A percentile compares a stretch with the other conserved stretches of the same genome.
phyloP scores from a whole-genome alignment of 2,329 filamentous ascomycete genomes.

The Microdochium trichocladiopsis region DNA sequence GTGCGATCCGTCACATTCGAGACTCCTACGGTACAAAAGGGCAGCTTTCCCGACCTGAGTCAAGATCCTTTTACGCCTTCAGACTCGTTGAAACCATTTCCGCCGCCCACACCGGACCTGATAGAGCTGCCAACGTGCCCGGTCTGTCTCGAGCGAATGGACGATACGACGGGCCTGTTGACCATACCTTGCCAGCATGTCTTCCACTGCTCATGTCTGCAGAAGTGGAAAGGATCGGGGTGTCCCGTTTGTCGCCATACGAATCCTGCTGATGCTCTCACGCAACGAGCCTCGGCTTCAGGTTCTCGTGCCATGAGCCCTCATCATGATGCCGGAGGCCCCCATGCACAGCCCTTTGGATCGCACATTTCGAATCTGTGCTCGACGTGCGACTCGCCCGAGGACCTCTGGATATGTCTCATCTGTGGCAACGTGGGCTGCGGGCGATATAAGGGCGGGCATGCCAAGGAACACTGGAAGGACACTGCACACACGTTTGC shows the following conservation, averaged over 20 bases:
- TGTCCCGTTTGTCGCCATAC: conserved; percentile 95
- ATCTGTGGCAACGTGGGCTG: conserved; percentile 92
- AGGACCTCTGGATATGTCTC: conserved; percentile 91
- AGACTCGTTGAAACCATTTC: conserved; percentile 48
- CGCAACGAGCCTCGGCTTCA: conserved; percentile 9
- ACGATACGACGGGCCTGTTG: conserved; percentile 89
- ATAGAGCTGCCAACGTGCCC: conserved; percentile 93
- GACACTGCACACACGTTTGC: conserved; percentile 84
- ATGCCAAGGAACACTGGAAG: conserved; percentile 91
- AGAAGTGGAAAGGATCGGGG: conserved; percentile 91
- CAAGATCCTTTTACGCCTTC: conserved; percentile 57
- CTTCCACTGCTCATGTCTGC: conserved; percentile 92
- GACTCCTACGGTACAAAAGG: conserved; percentile 41
- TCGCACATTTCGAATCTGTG: conserved; percentile 63
- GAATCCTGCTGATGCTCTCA: conserved; percentile 27
- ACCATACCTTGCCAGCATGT: conserved; percentile 97
- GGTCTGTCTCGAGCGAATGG: conserved; percentile 96
- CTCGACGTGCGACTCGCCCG: conserved; percentile 68
- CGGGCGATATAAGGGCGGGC: conserved; percentile 87
- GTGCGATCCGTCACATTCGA: conserved; percentile 88
- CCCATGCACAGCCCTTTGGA: conserved; percentile 48
- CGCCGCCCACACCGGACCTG: conserved; percentile 69
- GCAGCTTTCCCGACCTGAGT: conserved; percentile 50
- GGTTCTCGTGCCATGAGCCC: conserved; percentile 12
- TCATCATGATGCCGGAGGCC: conserved; percentile 42